These are phyloP conservation scores for Penicillium sp. DNA, from an alignment of 2,329 filamentous ascomycete species.

Conservation along the genomic window DNA sequence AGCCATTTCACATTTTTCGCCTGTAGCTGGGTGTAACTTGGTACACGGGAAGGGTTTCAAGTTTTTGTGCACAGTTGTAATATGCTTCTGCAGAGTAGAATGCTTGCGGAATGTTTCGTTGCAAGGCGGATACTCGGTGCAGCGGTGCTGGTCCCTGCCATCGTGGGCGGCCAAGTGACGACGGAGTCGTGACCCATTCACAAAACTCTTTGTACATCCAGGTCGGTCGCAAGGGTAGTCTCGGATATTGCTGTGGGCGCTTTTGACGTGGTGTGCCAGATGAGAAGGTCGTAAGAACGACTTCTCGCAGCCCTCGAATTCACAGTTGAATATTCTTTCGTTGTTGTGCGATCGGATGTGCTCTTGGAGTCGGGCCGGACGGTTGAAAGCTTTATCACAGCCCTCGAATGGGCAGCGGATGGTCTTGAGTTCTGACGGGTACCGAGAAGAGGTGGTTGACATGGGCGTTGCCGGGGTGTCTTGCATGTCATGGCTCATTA, in stretches of 20 bases:
- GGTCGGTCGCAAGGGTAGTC: constrained; percentile 70
- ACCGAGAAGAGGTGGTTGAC: constrained; percentile 50
- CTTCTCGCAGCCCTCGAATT: constrained; percentile 72
- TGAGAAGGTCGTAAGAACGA: constrained; percentile 85
- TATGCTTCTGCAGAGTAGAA: constrained; percentile 79
- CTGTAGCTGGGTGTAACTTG: constrained; percentile 55
- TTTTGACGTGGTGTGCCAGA: constrained; percentile 80
- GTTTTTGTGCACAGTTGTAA: constrained; percentile 73
- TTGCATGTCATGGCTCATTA: constrained; percentile 34
- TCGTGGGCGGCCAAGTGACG: constrained; percentile 78
- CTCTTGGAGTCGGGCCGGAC: constrained; percentile 75
- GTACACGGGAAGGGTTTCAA: constrained; percentile 71
- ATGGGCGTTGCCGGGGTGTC: constrained; percentile 54
- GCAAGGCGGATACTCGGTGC: constrained; percentile 70
- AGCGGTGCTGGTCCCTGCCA: constrained; percentile 73
- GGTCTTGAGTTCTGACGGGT: constrained; percentile 72
- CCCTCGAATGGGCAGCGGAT: constrained; percentile 72
- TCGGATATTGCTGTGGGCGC: constrained; percentile 71
- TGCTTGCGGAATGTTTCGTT: constrained; percentile 82
- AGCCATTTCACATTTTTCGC: constrained; percentile 61
- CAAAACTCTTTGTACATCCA: constrained; percentile 77
- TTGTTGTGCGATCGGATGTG: constrained; percentile 85
- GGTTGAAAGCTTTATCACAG: constrained; percentile 84
- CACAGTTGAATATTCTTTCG: constrained; percentile 76
- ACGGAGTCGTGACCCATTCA: constrained; percentile 74